Percentiles rank a stretch among this genome's conserved stretches.
These are phyloP conservation scores for Globisporangium rhizosaccharum DNA, from an alignment of 352 stramenopile genomes.

Conservation along the genomic window DNA sequence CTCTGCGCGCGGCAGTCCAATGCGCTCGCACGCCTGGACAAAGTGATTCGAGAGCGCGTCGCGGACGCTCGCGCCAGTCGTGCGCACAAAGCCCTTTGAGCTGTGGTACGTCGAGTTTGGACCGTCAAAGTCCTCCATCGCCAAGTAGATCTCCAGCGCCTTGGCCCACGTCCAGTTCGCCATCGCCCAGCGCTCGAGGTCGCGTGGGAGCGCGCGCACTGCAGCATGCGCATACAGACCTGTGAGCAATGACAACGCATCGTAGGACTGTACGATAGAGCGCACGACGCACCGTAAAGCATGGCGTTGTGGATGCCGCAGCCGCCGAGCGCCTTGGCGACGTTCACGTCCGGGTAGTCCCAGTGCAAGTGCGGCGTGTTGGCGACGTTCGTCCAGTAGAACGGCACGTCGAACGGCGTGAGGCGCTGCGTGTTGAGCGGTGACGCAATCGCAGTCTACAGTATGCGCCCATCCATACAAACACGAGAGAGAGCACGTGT, in stretches of 20 bases:
- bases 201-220: constrained; percentile 61
- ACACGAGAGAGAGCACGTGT: neutral
- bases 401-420: constrained; percentile 81
- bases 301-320: constrained; percentile 90
- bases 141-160: constrained; percentile 63
- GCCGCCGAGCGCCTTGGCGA: constrained; percentile 81
- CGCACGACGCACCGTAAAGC: constrained; percentile 64
- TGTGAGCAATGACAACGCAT: neutral
- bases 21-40: constrained; percentile 38
- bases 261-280: neutral
- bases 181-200: constrained; percentile 79
- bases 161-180: constrained; percentile 69
- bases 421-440: constrained; percentile 34
- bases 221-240: constrained; percentile 6
- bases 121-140: constrained; percentile 71
- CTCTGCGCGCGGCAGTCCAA: constrained; percentile 45
- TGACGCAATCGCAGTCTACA: constrained; percentile 31
- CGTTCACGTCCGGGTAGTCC: constrained; percentile 73
- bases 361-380: constrained; percentile 64
- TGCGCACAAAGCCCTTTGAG: constrained; percentile 47
- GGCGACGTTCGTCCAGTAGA: constrained; percentile 81
- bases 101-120: constrained; percentile 50
- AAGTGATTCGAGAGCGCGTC: constrained; percentile 41
- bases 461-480: neutral
- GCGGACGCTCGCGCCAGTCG: constrained; percentile 28